Evolutionary conservation across 164 flowering plant genomes (phyloP), one percentile per base, ranked within the genome.

Genomic region (Taxillus chinensis): DNA sequence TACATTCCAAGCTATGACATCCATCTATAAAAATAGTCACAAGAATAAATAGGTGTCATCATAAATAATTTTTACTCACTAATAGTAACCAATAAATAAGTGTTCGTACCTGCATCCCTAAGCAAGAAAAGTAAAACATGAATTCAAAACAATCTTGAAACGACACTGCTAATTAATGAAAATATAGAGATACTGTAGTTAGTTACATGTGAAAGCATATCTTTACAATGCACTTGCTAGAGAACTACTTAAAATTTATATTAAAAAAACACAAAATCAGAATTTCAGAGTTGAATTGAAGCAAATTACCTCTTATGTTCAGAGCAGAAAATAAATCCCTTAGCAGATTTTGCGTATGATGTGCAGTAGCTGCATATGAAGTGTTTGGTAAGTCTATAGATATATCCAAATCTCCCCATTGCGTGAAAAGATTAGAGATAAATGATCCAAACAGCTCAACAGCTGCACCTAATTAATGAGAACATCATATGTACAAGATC

Each of bases 371-470:
- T 63, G 80, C 70, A 68, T 55, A 59, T 27, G 83, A 71, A 56
- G 79, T 82, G 69, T 68, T 75, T 5, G 71, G 59, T 50, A 90
- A 54, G 65, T 88, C 89, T 45, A 93, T 67, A 8, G 97, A 88
- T 43, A 93, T 81, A 81, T 93, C 98, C 76, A 93, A 71, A 73
- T 93, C 98, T 61, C 91, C 95, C 86, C 82, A 80, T 63, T 74
- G 79, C 49, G 95, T 70, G 69, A 82, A 90, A n/a, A 93, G 87
- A 72, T 86, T 76, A 57, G 97, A 90, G 61, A 83, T 78, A 85
- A 80, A 93, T 8, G 98, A 93, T 58, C 98, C 98, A 77, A 85
- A 93, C 55, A 96, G 95, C 70, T 90, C 89, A 68, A 93, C 96
- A 38, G 80, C 82, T 39, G 96, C 90, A 78, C 95, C 98, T 93